These are phyloP conservation scores for Fragilaria radians DNA, from an alignment of 108 stramenopile genomes.

Conservation along the genomic window DNA sequence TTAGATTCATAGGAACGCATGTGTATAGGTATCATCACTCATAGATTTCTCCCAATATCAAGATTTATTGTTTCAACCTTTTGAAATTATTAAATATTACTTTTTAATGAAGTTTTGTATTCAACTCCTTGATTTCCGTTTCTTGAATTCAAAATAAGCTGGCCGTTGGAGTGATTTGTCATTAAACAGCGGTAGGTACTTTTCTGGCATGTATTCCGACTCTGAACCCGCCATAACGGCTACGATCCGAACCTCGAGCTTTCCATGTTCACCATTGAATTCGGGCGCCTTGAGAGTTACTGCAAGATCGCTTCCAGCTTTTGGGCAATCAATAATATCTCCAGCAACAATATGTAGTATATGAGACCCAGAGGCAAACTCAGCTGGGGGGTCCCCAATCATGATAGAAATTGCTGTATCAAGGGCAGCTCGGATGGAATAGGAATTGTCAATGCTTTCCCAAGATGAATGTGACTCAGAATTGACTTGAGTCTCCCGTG, in stretches of 20 bases:
- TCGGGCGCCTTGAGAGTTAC: not conserved
- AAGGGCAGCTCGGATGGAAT: not conserved
- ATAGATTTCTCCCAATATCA: too few species aligned
- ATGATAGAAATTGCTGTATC: constrained; percentile 3
- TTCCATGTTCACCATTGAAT: constrained; percentile 12
- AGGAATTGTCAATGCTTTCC: not conserved
- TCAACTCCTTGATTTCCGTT: too few species aligned
- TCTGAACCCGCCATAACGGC: constrained; percentile 25
- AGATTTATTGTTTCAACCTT: too few species aligned
- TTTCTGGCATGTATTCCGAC: constrained; percentile 25
- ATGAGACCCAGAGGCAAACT: constrained; percentile 17
- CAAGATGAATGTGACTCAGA: too few species aligned
- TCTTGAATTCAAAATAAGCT: constrained; percentile 12
- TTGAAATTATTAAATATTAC: too few species aligned
- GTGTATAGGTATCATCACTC: too few species aligned
- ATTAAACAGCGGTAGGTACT: constrained; percentile 20
- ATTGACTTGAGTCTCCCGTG: not conserved
- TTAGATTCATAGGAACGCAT: too few species aligned
- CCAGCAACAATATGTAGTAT: constrained; percentile 14
- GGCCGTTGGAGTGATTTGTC: constrained; percentile 15
- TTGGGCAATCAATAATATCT: not conserved
- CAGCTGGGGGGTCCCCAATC: constrained; percentile 10
- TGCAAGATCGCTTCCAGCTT: not conserved
- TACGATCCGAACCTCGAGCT: constrained; percentile 12
- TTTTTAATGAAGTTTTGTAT: too few species aligned